Evolutionary conservation across 225 moss, liverwort and hornwort genomes (phyloP), one percentile per base, ranked within the genome.

Genomic region (Takakia lepidozioides): DNA sequence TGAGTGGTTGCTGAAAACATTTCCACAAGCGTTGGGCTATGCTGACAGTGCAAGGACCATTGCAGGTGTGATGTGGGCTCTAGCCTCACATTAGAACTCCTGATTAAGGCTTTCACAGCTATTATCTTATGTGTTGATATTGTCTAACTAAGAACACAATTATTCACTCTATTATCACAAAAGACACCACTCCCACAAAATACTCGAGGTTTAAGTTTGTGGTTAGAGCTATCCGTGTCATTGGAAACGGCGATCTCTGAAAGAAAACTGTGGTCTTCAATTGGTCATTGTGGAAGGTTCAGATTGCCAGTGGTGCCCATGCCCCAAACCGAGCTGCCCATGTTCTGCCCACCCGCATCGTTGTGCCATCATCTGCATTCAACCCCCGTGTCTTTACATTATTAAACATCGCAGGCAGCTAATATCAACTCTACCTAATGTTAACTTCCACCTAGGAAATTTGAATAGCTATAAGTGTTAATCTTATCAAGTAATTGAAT

Each of bases 291-390:
- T 15, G 91, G 86, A 53, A 41, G 29, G 9, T 41, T 48, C 51
- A 74, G 78, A 62, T 88, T 78, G 56, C 67, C 48, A 0, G 51
- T 46, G 16, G 61, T 70, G 38, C n/a, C n/a, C n/a, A n/a, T n/a
- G n/a, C n/a, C 83, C 86, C 25, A 84, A 61, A 27, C 93, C 93
- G 46, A 93, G 78, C 52, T 93, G 93, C 46, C 93, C 93, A 50
- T 93, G 93, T 65, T 93, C 93, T 19, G 83, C 93, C 93, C 93
- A 93, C 0, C 93, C 93, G 24, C 21, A 76, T 59, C 39, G 89
- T 35, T 32, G 48, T 65, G 51, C 78, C 81, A 52, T 72, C 48
- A n/a, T 81, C 91, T 91, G 91, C 70, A 5, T 2, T 19, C 8
- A 41, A 17, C 8, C 14, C 11, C 17, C 2, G 17, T 41, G 3